These are phyloP conservation scores for Aphanomyces invadans DNA, from an alignment of 352 stramenopile genomes.

Conservation along the genomic window DNA sequence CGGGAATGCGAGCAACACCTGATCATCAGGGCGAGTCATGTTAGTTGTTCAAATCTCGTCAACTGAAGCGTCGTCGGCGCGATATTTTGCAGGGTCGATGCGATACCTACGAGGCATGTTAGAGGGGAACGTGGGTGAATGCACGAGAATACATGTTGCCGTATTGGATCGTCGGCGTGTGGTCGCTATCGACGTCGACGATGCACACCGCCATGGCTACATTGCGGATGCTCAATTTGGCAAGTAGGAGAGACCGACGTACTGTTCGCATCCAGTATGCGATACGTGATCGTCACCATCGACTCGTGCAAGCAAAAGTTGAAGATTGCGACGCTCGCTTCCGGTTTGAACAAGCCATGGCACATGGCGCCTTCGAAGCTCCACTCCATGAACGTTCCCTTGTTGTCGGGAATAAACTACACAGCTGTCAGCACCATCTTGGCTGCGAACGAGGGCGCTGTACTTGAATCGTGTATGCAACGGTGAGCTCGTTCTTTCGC, in stretches of 20 bases:
- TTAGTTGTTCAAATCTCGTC: slow-evolving; percentile 23
- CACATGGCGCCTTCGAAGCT: slow-evolving; percentile 79
- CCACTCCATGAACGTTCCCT: slow-evolving; percentile 80
- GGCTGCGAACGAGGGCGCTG: too few species aligned
- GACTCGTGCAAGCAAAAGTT: slow-evolving; percentile 77
- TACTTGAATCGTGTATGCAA: slow-evolving; percentile 74
- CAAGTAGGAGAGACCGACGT: too few species aligned
- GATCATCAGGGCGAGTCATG: too few species aligned
- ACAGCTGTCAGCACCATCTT: neutral
- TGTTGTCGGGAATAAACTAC: slow-evolving; percentile 74
- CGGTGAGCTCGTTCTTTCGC: slow-evolving; percentile 61
- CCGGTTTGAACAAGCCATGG: slow-evolving; percentile 73
- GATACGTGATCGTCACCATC: slow-evolving; percentile 83
- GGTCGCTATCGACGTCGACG: slow-evolving; percentile 74
- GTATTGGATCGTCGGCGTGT: slow-evolving; percentile 73
- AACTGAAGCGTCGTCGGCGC: slow-evolving; percentile 28
- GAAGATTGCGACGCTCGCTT: slow-evolving; percentile 70
- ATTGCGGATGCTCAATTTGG: too few species aligned
- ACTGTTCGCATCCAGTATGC: slow-evolving; percentile 71
- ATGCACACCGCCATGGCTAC: slow-evolving; percentile 78
- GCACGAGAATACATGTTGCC: slow-evolving; percentile 59
- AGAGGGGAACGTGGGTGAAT: neutral
- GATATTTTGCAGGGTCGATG: slow-evolving; percentile 65
- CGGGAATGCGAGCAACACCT: too few species aligned
- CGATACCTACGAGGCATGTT: slow-evolving; percentile 43